Base-by-base conservation (phyloP, 2,329 filamentous ascomycete genomes). In the Fusarium sp. region DNA sequence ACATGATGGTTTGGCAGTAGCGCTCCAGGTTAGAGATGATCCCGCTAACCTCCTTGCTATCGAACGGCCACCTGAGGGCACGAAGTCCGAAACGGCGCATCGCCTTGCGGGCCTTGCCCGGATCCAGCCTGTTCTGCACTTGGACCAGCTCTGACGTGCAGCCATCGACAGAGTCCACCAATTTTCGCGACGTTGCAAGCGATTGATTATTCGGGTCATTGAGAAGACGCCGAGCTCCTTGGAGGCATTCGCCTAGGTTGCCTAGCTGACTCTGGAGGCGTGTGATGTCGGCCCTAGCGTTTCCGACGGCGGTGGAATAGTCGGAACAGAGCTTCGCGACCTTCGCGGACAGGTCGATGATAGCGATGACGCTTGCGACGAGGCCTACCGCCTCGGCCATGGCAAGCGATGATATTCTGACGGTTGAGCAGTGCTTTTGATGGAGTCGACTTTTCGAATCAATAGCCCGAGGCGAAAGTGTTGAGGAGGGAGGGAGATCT, bases 291-390 rank as follows among this genome's bases (percentile, higher is more conserved):
- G 33, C 54, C 52, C 45, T 54, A 9, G 66, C 66, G 27, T 65
- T 69, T 41, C 54, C 5, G 24, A 67, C 77, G 69, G n/a, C 79
- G 37, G 37, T 41, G 8, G 37, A n/a, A 9, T 41, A 41, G 4
- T 41, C 11, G n/a, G 20, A 20, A 11, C 10, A 43, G 41, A 43
- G 41, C 20, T 11, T 41, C 18, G 37, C 37, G 37, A 41, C 37
- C n/a, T n/a, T 41, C 2, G 37, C 18, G 37, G 18, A 41, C 5
- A 41, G 37, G 9, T 41, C 9, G 5, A 41, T 41, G 9, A 41
- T n/a, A 10, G 18, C 37, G 37, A 41, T 41, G 18, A 41, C 18
- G 18, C 8, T 41, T 41, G 16, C 18, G 37, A 18, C 18, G 37
- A 41, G 37, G 4, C 4, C 18, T 41, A 41, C 8, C 18, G 37